These are phyloP conservation scores for Dendrobium nobile DNA, from an alignment of 106 monocot genomes.

Conservation along the genomic window DNA sequence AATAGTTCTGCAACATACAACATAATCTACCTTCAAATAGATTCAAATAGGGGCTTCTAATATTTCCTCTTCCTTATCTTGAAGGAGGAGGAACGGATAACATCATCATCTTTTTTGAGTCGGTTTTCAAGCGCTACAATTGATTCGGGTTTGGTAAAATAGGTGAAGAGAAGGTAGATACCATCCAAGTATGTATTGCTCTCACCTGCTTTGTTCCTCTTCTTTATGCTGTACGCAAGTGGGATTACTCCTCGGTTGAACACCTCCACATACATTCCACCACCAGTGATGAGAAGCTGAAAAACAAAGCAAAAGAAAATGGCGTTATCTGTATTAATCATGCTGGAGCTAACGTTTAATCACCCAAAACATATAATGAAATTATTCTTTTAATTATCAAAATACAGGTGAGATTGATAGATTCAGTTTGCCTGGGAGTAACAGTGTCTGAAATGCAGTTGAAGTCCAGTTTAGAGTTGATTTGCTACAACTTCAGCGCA, in stretches of 20 bases:
- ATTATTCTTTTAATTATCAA: neutral
- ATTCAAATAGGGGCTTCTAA: neutral
- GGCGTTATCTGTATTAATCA: neutral
- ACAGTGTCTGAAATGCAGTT: neutral
- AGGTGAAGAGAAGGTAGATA: constrained; percentile 89
- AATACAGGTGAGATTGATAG: neutral
- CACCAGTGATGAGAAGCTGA: constrained; percentile 86
- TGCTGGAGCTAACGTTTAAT: neutral
- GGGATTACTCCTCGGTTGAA: constrained; percentile 90
- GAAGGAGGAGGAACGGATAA: constrained; percentile 68
- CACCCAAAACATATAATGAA: neutral
- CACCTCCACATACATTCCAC: constrained; percentile 86
- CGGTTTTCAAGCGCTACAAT: constrained; percentile 43
- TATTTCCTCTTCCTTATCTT: constrained; percentile 71
- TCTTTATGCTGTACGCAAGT: constrained; percentile 83
- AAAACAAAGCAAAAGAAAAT: neutral
- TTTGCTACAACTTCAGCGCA: too few species aligned
- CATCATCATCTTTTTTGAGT: constrained; percentile 60
- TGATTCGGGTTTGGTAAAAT: constrained; percentile 88
- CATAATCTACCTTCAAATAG: too few species aligned
- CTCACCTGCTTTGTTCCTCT: constrained; percentile 80
- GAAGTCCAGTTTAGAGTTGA: neutral
- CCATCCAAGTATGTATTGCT: constrained; percentile 74
- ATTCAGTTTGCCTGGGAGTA: too few species aligned
- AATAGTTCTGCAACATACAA: too few species aligned